These are phyloP conservation scores for Backusella liffmaniae DNA, from an alignment of 192 early-diverging fungal species.

Conservation along the genomic window DNA sequence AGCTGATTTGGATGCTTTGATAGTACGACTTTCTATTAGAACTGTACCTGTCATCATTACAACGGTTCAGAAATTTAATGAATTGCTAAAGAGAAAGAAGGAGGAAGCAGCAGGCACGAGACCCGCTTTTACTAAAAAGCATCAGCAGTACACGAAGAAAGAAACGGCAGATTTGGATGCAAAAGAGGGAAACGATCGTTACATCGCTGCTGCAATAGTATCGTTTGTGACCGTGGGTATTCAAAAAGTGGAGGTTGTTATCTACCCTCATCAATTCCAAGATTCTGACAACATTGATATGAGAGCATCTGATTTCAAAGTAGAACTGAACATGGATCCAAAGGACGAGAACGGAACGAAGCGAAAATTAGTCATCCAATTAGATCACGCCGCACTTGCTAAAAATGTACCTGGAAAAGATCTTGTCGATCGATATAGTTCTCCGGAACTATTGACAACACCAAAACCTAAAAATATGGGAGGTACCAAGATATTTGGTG, in stretches of 20 bases:
- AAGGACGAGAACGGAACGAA: background rate
- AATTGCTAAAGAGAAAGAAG: conserved; percentile 56
- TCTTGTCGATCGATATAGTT: background rate
- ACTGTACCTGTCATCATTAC: conserved; percentile 61
- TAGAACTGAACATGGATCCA: conserved; percentile 8
- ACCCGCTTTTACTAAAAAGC: background rate
- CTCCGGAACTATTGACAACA: background rate
- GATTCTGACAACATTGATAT: conserved; percentile 45
- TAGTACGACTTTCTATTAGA: conserved; percentile 36
- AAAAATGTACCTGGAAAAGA: conserved; percentile 37
- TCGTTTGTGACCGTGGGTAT: background rate
- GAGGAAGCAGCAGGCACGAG: conserved; percentile 25
- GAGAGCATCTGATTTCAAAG: conserved; percentile 22
- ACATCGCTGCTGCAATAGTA: background rate
- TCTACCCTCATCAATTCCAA: conserved; percentile 45
- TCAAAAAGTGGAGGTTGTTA: conserved; percentile 29
- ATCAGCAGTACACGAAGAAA: background rate
- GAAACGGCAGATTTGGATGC: background rate
- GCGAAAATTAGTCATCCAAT: conserved; percentile 27
- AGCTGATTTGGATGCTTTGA: conserved; percentile 5
- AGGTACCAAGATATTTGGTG: conserved; percentile 37
- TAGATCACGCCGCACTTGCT: conserved; percentile 29
- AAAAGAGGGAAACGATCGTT: background rate
- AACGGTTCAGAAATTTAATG: conserved; percentile 43
- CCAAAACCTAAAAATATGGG: conserved; percentile 9